Evolutionary conservation across 2,329 filamentous ascomycete species (phyloP).

Genomic region (Trichophyton mentagrophytes): DNA sequence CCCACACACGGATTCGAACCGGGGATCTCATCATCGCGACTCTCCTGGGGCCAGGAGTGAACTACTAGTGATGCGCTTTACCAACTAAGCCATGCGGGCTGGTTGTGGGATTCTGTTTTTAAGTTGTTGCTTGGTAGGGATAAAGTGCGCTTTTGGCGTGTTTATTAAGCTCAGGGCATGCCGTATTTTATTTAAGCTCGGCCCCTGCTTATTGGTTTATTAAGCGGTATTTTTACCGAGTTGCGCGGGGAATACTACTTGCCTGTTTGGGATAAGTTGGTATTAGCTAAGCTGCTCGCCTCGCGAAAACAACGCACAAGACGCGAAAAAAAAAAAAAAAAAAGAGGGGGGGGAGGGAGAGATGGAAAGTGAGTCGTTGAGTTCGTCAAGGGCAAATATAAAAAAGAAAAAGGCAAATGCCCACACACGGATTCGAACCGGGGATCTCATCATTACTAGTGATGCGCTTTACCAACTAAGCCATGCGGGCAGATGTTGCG

Average conservation of each 20-base stretch:
- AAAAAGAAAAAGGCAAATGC: conserved; percentile 14
- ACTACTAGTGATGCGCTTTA: conserved; percentile 15
- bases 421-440: conserved; percentile 26
- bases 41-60: background rate
- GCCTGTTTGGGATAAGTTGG: too few species aligned
- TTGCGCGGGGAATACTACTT: too few species aligned
- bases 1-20: conserved; percentile 14
- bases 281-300: too few species aligned
- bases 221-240: too few species aligned
- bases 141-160: background rate
- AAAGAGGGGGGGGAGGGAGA: too few species aligned
- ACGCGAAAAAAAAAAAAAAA: too few species aligned
- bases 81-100: conserved; percentile 14
- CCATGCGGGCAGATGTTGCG: background rate
- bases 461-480: conserved; percentile 25
- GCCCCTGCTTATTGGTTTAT: too few species aligned
- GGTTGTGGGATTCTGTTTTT: background rate
- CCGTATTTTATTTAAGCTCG: too few species aligned
- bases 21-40: conserved; percentile 13
- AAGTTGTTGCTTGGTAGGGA: background rate
- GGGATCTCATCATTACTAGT: conserved; percentile 29
- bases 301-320: too few species aligned
- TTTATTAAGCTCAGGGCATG: background rate
- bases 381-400: background rate
- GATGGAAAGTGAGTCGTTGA: too few species aligned